Evolutionary conservation across 441 rosid genomes (phyloP).

Genomic region (Bruguiera hainesii): DNA sequence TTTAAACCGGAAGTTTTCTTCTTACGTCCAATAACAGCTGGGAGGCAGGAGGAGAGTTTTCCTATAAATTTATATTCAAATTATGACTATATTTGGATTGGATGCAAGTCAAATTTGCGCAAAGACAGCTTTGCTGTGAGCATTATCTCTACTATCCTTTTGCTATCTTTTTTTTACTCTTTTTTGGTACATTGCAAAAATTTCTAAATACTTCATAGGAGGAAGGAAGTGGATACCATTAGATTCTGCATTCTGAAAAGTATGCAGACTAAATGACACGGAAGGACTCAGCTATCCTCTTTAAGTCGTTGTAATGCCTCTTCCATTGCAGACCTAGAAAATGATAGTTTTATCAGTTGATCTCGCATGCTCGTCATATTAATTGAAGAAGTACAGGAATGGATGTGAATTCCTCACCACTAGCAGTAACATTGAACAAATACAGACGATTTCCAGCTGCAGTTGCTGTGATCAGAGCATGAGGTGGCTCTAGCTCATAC

Average conservation of each 20-base stretch:
- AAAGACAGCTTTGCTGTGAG: background rate
- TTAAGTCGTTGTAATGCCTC: constrained; percentile 83
- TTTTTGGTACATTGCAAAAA: background rate
- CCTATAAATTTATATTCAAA: background rate
- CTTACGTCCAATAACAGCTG: background rate
- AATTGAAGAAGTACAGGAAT: background rate
- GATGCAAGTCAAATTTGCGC: background rate
- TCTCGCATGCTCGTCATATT: background rate
- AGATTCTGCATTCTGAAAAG: background rate
- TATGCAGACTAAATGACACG: constrained; percentile 49
- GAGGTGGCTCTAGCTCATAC: constrained; percentile 91
- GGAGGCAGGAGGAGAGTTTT: background rate
- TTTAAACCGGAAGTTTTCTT: background rate
- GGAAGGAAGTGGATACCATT: background rate
- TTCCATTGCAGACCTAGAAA: constrained; percentile 89
- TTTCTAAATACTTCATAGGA: background rate
- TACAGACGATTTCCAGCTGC: constrained; percentile 95
- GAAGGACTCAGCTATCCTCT: constrained; percentile 82
- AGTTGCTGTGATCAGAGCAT: constrained; percentile 82
- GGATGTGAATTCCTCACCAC: constrained; percentile 35
- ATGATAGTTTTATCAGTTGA: background rate
- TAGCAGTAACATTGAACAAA: constrained; percentile 72
- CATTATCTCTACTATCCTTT: background rate
- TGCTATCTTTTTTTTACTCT: too few species aligned
- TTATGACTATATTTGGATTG: background rate